phyloP scores from a whole-genome alignment of 2,329 filamentous ascomycete species.

The Fusarium sp. region DNA sequence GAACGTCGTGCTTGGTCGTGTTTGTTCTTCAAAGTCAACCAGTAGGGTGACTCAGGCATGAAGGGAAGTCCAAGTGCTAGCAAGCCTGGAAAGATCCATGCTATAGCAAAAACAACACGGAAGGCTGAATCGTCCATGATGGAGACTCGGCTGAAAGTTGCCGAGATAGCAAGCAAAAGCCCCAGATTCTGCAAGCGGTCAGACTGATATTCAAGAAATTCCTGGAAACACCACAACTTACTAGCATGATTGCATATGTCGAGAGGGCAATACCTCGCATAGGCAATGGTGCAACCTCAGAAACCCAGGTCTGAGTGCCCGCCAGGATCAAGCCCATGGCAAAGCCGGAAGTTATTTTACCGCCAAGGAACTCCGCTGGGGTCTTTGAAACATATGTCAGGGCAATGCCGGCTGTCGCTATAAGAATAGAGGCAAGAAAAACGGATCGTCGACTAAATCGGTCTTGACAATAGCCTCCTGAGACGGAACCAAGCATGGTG shows the following conservation, averaged over 20 bases:
- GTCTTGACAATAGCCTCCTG: conserved; percentile 13
- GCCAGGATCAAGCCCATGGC: conserved; percentile 16
- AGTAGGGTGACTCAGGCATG: conserved; percentile 14
- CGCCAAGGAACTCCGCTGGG: conserved; percentile 16
- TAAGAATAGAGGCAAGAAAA: conserved; percentile 3
- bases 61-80: conserved; percentile 10
- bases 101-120: conserved; percentile 18
- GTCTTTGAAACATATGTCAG: conserved; percentile 10
- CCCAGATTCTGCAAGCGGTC: conserved; percentile 9
- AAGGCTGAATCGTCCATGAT: conserved; percentile 21
- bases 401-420: conserved; percentile 1
- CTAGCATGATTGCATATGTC: conserved; percentile 14
- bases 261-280: conserved; percentile 21
- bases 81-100: conserved; percentile 2
- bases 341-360: conserved; percentile 12
- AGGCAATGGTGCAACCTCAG: conserved; percentile 13
- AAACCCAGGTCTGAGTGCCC: conserved; percentile 18
- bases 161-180: conserved; percentile 16
- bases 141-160: conserved; percentile 13
- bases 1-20: background rate
- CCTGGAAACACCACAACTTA: background rate
- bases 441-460: conserved; percentile 13
- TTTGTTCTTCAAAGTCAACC: conserved; percentile 1
- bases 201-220: background rate
- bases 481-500: conserved; percentile 12